phyloP scores from a whole-genome alignment of 208 protist species.

The Trypanosoma theileri region DNA sequence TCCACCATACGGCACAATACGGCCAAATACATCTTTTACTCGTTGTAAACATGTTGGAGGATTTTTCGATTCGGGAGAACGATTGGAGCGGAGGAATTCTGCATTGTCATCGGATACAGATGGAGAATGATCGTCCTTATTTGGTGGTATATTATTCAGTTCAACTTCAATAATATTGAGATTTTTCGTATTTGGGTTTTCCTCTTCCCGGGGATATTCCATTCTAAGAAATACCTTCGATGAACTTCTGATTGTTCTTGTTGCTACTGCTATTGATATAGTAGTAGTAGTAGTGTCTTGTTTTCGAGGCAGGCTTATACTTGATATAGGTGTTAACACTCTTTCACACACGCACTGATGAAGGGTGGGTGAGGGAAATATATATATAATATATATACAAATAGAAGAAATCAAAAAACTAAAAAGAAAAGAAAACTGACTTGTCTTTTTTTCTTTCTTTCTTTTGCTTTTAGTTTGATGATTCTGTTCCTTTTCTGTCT shows the following conservation, averaged over 20 bases:
- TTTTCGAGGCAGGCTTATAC: too few species aligned
- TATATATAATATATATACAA: constrained; percentile 6
- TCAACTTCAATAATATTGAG: background rate
- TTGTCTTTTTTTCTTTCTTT: background rate
- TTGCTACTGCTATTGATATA: too few species aligned
- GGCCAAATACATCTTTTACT: background rate
- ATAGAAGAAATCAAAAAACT: background rate
- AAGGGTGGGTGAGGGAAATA: background rate
- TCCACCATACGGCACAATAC: constrained; percentile 25
- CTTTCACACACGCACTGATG: too few species aligned
- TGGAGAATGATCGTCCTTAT: background rate
- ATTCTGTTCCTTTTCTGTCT: background rate
- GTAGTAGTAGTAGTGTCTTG: background rate
- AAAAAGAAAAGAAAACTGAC: background rate
- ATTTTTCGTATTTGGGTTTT: background rate
- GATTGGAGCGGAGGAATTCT: background rate
- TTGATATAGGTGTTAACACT: too few species aligned
- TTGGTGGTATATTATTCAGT: background rate
- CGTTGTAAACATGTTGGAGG: background rate
- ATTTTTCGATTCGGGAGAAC: background rate
- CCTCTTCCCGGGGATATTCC: background rate
- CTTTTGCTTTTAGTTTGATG: background rate
- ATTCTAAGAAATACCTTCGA: background rate
- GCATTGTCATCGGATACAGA: constrained; percentile 2
- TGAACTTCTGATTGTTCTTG: too few species aligned